Conservation (phyloP, 805 yeast species). For the Kluyveromyces siamensis region DNA sequence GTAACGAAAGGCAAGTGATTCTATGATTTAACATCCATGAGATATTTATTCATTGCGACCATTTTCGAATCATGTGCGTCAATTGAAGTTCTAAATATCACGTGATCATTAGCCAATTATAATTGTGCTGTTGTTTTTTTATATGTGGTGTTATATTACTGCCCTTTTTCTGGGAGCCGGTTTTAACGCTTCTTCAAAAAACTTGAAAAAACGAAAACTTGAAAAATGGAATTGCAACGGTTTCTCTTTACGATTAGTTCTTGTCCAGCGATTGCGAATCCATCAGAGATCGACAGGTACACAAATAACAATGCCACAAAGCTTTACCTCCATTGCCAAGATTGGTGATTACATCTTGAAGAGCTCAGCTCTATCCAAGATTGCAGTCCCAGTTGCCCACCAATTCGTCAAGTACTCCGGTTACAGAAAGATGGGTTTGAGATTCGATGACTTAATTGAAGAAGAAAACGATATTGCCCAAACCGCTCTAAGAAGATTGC, state of each 20-base stretch:
- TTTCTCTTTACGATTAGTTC: background rate
- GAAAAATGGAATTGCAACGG: background rate
- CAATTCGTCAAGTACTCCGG: constrained; percentile 70
- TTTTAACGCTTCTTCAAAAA: background rate
- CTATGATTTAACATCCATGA: too few relatives aligned
- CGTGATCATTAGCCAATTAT: background rate
- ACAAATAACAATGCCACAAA: constrained; percentile 26
- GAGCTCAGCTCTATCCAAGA: constrained; percentile 66
- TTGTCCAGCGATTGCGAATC: background rate
- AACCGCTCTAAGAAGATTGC: constrained; percentile 82
- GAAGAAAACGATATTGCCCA: constrained; percentile 86
- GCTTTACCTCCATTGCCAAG: constrained; percentile 62
- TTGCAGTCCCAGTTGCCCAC: constrained; percentile 74
- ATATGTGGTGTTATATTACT: background rate
- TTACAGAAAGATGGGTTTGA: constrained; percentile 91
- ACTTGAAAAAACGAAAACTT: background rate
- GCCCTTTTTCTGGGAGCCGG: background rate
- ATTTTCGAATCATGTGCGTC: too few relatives aligned
- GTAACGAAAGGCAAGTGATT: too few relatives aligned
- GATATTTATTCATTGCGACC: background rate
- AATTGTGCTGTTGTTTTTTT: background rate
- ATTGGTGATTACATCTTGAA: constrained; percentile 71
- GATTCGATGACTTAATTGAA: constrained; percentile 74
- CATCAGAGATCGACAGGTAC: background rate
- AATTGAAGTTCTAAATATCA: background rate